Evolutionary conservation across 163 green algal genomes (phyloP), one percentile per base, ranked within the genome.

Genomic region (Scenedesmus sp.): DNA sequence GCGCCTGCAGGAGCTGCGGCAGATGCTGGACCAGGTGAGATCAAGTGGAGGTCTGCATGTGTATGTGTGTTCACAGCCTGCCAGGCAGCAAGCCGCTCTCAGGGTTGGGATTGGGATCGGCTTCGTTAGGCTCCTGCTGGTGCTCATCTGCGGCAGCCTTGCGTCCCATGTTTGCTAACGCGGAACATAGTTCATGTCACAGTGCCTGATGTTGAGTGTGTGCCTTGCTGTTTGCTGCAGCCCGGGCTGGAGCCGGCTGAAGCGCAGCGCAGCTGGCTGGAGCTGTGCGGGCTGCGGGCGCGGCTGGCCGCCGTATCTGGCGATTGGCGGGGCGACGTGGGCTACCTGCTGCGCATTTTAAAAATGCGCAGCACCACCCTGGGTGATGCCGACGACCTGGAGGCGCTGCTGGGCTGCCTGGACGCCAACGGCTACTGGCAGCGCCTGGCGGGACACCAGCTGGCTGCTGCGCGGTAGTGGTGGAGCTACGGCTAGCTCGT

Each of bases 271-370:
- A 26, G 46, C 18, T 92, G 64, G 81, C 26, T 74, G 81, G 81
- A 88, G 62, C 64, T 88, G 70, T 57, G 5, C 0, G 90, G 18
- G 12, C 34, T 82, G 66, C 90, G 90, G 1, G 62, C 6, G 16
- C 26, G n/a, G 90, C 74, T 93, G 52, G 34, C 83, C 6, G 26
- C 2, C n/a, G 59, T 26, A 15, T n/a, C 26, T 20, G 83, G 10
- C 16, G 18, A 3, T 13, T 93, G 90, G 90, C 7, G 90, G 12
- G 4, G 7, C 5, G 23, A 79, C 16, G 62, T 55, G 13, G 56
- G 8, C 34, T 90, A 74, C 90, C 86, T 90, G 54, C n/a, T 93
- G 55, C 56, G 84, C 73, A 87, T 90, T 70, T 52, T 93, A 57
- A n/a, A 8, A 3, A 34, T 87, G 23, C 54, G 67, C 66, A 82